Base-by-base conservation (phyloP, 331 rosid genomes). In the Phaseolus coccineus region DNA sequence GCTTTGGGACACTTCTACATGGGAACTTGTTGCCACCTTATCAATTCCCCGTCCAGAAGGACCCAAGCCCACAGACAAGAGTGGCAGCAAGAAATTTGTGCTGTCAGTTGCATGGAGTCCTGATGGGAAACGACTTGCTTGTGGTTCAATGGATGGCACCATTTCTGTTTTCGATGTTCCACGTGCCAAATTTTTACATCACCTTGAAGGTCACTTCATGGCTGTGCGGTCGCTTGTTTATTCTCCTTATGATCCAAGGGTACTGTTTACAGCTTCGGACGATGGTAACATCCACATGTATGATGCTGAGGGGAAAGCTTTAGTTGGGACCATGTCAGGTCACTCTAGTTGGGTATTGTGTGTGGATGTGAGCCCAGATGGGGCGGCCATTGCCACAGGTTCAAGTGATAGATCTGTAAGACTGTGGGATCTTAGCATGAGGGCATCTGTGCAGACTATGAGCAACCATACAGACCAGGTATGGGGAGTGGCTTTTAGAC, bases 91-190 rank as follows among this genome's bases (percentile, higher is more conserved):
- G 88, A 96, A 93, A 87, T 96, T 93, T 84, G 99, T 93, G 76
- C 85, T 96, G 11, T 93, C 99, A 14, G 98, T 96, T 40, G 92
- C 98, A 66, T 96, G 99, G 99, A 93, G 97, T 76, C 87, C 87
- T 55, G 94, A 96, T 44, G 99, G 99, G 69, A 91, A 85, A 48
- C 89, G 98, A 33, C 55, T 96, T 42, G 90, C 98, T 42, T 96
- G 97, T 82, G 97, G 99, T 64, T 93, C 97, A 2, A 96, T 96
- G 98, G 99, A 96, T 59, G 99, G 99, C 66, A 96, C 98, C 51
- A 87, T 96, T 76, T 89, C 97, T 15, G 88, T 93, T 77, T 96
- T 96, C 1, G 99, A 93, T 9, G 90, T 85, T 1, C 90, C 82
- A 4, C 98, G 98, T 19, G 86, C 84, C 73, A 96, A 90, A 81